Conservation (phyloP, 1,284 basidiomycete genomes). For the Spongiforma sp. region DNA sequence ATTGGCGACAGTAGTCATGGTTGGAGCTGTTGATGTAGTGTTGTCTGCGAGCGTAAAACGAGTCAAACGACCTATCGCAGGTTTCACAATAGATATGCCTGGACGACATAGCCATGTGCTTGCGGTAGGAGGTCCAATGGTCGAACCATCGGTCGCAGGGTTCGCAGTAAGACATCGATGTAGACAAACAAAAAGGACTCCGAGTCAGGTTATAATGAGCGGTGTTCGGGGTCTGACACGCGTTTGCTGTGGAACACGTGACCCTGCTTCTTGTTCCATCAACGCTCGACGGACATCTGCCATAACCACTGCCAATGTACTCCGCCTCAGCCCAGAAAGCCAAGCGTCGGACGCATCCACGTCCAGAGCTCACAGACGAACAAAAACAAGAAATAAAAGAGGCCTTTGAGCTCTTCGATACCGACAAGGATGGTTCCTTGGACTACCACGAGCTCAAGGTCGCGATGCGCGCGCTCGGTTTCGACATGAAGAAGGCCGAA, state of each 20-base stretch:
- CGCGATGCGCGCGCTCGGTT: slow-evolving; percentile 97
- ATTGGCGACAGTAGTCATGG: slow-evolving; percentile 48
- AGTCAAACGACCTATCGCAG: slow-evolving; percentile 27
- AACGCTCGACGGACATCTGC: neutral
- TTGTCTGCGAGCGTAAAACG: slow-evolving; percentile 23
- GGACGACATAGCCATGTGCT: slow-evolving; percentile 29
- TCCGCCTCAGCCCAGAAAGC: slow-evolving; percentile 74
- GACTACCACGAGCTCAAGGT: slow-evolving; percentile 99
- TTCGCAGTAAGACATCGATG: slow-evolving; percentile 17
- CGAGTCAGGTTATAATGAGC: neutral
- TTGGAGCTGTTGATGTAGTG: slow-evolving; percentile 32
- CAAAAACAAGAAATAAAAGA: slow-evolving; percentile 99
- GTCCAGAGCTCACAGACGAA: slow-evolving; percentile 89
- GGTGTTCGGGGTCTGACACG: slow-evolving; percentile 35
- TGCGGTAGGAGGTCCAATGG: slow-evolving; percentile 16
- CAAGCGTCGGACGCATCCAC: slow-evolving; percentile 70
- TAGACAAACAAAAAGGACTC: neutral
- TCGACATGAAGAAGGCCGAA: slow-evolving; percentile 98
- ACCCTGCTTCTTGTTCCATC: slow-evolving; percentile 11
- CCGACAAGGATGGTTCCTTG: slow-evolving; percentile 96
- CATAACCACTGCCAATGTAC: slow-evolving; percentile 58
- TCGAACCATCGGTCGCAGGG: slow-evolving; percentile 25
- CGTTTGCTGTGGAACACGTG: slow-evolving; percentile 33
- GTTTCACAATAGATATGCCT: slow-evolving; percentile 25
- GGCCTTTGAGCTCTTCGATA: slow-evolving; percentile 99